Conservation (phyloP, 2,329 filamentous ascomycete genomes). For the Tetracladium maxilliforme region DNA sequence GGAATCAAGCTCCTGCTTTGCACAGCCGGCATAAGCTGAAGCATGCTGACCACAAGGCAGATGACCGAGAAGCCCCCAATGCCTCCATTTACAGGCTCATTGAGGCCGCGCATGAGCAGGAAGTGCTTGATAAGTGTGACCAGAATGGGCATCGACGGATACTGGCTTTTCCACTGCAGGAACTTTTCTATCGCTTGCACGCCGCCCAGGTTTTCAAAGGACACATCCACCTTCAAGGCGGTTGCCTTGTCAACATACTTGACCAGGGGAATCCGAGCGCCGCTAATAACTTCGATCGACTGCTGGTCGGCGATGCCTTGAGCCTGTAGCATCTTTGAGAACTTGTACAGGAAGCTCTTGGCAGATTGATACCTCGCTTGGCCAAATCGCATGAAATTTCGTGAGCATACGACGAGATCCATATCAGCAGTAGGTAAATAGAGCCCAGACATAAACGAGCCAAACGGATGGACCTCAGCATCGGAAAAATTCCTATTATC, state of each 20-base stretch:
- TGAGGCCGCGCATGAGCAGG: slow-evolving; percentile 73
- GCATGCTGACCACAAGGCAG: slow-evolving; percentile 79
- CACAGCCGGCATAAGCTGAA: slow-evolving; percentile 64
- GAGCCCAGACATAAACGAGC: slow-evolving; percentile 78
- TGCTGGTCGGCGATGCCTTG: slow-evolving; percentile 40
- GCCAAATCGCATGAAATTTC: slow-evolving; percentile 38
- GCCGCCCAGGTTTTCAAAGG: slow-evolving; percentile 83
- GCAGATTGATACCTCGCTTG: slow-evolving; percentile 23
- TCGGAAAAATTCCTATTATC: slow-evolving; percentile 39
- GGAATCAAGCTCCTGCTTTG: slow-evolving; percentile 43
- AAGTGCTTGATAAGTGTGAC: slow-evolving; percentile 89
- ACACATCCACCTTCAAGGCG: slow-evolving; percentile 76
- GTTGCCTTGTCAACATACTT: slow-evolving; percentile 76
- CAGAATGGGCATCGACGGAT: slow-evolving; percentile 73
- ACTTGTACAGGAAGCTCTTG: slow-evolving; percentile 34
- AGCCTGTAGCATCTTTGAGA: slow-evolving; percentile 42
- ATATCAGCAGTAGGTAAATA: slow-evolving; percentile 77
- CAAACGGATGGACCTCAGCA: slow-evolving; percentile 61
- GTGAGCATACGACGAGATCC: slow-evolving; percentile 72
- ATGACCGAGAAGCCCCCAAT: slow-evolving; percentile 91
- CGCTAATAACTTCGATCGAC: slow-evolving; percentile 52
- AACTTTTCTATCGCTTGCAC: slow-evolving; percentile 72
- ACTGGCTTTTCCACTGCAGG: slow-evolving; percentile 60
- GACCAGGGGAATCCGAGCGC: slow-evolving; percentile 78
- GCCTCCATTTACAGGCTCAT: slow-evolving; percentile 82